A percentile compares a stretch with the other conserved stretches of the same genome.
Evolutionary conservation across 805 yeast species (phyloP).

Genomic region (Cyberlindnera samutprakarnensis): DNA sequence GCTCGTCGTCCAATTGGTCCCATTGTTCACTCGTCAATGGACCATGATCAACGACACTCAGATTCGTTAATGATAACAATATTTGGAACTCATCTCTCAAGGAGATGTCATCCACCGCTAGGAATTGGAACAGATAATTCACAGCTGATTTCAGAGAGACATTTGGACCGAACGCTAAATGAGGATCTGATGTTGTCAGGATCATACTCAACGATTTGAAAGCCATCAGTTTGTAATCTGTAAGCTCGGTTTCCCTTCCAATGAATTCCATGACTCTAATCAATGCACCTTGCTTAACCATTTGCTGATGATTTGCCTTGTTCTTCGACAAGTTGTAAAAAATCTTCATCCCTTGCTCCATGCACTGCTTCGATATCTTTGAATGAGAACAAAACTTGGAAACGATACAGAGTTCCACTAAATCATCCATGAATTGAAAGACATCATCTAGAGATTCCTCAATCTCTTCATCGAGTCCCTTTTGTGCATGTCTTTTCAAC

Average conservation of each 20-base stretch:
- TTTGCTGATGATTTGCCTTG: constrained; percentile 21
- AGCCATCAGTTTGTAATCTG: constrained; percentile 22
- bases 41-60: constrained; percentile 38
- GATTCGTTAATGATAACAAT: constrained; percentile 58
- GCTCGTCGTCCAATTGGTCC: constrained; percentile 35
- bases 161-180: constrained; percentile 26
- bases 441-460: constrained; percentile 14
- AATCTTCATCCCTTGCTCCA: constrained; percentile 25
- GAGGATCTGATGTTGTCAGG: constrained; percentile 39
- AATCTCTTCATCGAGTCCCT: constrained; percentile 18
- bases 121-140: constrained; percentile 31
- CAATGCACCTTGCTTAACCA: constrained; percentile 40
- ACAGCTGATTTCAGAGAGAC: constrained; percentile 17
- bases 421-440: constrained; percentile 12
- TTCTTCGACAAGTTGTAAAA: constrained; percentile 25
- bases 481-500: constrained; percentile 25
- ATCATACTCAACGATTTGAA: constrained; percentile 36
- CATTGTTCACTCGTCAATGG: constrained; percentile 30
- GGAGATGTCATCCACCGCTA: constrained; percentile 20
- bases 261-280: constrained; percentile 26
- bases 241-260: constrained; percentile 3
- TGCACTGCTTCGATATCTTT: constrained; percentile 13
- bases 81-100: constrained; percentile 41
- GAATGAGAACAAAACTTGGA: constrained; percentile 8
- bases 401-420: constrained; percentile 17